Evolutionary conservation across 805 yeast genomes (phyloP).

Genomic region (Kazachstania bromeliacearum): DNA sequence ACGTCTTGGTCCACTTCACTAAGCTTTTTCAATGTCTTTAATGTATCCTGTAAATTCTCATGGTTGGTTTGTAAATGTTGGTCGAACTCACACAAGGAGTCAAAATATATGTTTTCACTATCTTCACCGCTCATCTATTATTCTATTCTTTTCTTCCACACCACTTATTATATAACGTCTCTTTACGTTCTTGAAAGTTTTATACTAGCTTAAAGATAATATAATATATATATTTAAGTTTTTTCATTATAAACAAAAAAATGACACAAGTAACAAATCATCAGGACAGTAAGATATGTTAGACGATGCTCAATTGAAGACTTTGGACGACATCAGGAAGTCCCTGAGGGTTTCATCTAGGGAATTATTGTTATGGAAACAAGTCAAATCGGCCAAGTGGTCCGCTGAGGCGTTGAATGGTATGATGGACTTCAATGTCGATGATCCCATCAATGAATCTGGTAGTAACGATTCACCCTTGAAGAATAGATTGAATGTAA

Average conservation of each 20-base stretch:
- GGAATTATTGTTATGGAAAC: conserved; percentile 45
- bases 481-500: conserved; percentile 6
- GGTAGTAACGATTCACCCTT: conserved; percentile 19
- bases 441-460: conserved; percentile 3
- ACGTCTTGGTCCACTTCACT: conserved; percentile 6
- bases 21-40: conserved; percentile 10
- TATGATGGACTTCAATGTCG: conserved; percentile 21
- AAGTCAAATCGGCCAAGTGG: conserved; percentile 74
- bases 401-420: conserved; percentile 73
- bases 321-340: conserved; percentile 12
- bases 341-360: conserved; percentile 34
- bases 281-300: not conserved
- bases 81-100: conserved; percentile 21
- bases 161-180: not conserved
- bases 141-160: too few species aligned
- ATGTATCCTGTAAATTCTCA: conserved; percentile 9
- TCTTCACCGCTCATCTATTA: conserved; percentile 2
- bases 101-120: conserved; percentile 15
- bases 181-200: not conserved
- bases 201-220: not conserved
- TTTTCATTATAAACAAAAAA: too few species aligned
- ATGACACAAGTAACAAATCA: too few species aligned
- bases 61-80: conserved; percentile 16
- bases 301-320: conserved; percentile 1
- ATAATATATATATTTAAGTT: too few species aligned